Conservation (phyloP, 495 filamentous ascomycete genomes). For the Sphaerosporella brunnea region DNA sequence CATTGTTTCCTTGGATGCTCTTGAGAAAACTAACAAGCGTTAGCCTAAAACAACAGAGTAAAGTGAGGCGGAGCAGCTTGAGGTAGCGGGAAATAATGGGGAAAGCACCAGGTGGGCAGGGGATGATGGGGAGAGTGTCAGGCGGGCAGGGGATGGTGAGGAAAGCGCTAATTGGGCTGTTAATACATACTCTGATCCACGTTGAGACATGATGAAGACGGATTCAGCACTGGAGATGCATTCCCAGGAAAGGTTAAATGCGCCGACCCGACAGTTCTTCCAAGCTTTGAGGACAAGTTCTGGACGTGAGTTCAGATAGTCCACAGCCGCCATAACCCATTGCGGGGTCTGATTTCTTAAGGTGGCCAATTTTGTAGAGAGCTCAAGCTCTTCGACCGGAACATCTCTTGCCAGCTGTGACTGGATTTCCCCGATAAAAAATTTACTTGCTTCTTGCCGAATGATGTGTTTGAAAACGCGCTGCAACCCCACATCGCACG, state of each 20-base stretch:
- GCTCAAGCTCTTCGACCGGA: not conserved
- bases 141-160: too few species aligned
- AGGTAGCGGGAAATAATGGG: too few species aligned
- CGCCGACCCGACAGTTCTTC: not conserved
- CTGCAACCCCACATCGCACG: not conserved
- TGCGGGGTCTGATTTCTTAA: not conserved
- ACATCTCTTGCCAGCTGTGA: not conserved
- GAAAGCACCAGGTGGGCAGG: too few species aligned
- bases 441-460: not conserved
- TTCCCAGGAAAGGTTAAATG: not conserved
- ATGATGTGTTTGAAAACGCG: constrained; percentile 1
- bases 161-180: not conserved
- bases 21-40: too few species aligned
- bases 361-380: not conserved
- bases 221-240: not conserved
- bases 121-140: too few species aligned
- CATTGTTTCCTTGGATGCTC: not conserved
- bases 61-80: too few species aligned
- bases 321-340: not conserved
- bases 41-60: too few species aligned
- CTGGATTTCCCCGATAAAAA: not conserved
- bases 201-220: not conserved
- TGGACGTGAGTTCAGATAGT: not conserved
- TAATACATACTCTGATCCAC: not conserved
- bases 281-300: not conserved